Base-by-base conservation (phyloP, 495 filamentous ascomycete genomes). In the Parathielavia appendiculata region DNA sequence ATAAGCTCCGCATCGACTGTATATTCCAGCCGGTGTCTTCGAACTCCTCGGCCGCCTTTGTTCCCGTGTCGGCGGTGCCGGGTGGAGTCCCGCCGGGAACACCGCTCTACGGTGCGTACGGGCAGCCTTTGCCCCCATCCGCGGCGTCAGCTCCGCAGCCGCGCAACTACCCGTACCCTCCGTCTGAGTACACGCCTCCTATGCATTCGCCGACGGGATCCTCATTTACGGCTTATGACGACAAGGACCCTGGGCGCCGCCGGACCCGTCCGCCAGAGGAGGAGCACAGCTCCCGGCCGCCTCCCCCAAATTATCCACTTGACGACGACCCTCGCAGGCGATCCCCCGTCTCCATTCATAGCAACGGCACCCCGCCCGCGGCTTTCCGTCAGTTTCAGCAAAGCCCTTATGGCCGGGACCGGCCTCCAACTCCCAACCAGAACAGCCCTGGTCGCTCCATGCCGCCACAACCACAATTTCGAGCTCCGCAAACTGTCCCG, bases 11-110 rank as follows among this genome's bases (percentile, higher is more conserved):
- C 39, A 76, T 78, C 48, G 77, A 80, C 34, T 80, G 77, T 54
- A 69, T 80, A 4, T 80, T 80, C 44, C 77, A 80, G 59, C 77
- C 77, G 0, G 77, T 80, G 4, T 76, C 73, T 3, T 75, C 73
- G 0, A 75, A 76, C 10, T 70, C 73, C 0, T 72, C 73, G 2
- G 72, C 75, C 11, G 76, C 77, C 10, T 80, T 80, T 55, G 73
- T 80, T 26, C 77, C 77, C 5, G 74, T 80, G 39, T 73, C 75
- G 12, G 76, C 77, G 13, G 58, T 80, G 10, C 68, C 73, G 12
- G 73, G 74, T 26, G 76, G 74, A 14, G 71, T 79, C 9, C 77
- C 76, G n/a, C 76, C 77, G 11, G 77, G 77, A 5, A 76, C 74
- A 4, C 74, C 68, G 22, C 62, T 80, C 14, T 80, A 70, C 51